Percentiles rank a stretch among this genome's conserved stretches.
Conservation (phyloP, 768 basidiomycete genomes). For the Boletus bicolor region DNA sequence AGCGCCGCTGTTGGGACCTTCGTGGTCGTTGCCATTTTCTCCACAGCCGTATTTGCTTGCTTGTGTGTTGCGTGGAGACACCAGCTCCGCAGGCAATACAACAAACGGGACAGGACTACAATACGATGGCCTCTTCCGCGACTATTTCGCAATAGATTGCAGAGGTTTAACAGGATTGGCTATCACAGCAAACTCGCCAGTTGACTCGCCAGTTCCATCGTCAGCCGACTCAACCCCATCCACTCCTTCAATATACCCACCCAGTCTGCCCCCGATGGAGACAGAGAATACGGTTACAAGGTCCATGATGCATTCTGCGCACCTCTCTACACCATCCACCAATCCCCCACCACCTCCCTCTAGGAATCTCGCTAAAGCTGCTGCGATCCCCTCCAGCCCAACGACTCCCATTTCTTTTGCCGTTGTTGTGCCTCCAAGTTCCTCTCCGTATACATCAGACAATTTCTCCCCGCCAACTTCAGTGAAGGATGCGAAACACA, state of each 20-base stretch:
- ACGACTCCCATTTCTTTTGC: too few relatives aligned
- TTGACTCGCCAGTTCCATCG: constrained; percentile 19
- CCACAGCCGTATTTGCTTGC: constrained; percentile 44
- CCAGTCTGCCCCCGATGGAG: constrained; percentile 38
- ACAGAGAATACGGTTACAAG: constrained; percentile 14
- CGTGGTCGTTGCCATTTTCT: constrained; percentile 58
- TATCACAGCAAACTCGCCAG: constrained; percentile 22
- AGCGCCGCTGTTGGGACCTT: constrained; percentile 76
- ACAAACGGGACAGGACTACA: not conserved
- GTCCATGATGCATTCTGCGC: constrained; percentile 5
- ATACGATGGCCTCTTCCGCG: not conserved
- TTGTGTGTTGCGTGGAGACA: constrained; percentile 36
- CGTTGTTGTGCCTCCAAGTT: not conserved
- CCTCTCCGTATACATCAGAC: constrained; percentile 30
- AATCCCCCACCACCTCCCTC: constrained; percentile 4
- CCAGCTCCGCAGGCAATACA: constrained; percentile 20
- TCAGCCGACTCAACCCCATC: constrained; percentile 33
- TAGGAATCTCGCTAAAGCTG: not conserved
- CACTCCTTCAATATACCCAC: constrained; percentile 50
- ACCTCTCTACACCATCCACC: not conserved
- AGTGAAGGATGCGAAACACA: not conserved
- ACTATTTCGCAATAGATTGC: constrained; percentile 11
- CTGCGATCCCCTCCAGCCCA: not conserved
- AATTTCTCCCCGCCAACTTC: constrained; percentile 12
- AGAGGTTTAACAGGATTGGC: constrained; percentile 15